Base-by-base conservation (phyloP, 108 stramenopile species). In the Cyclotella choctawhatcheeana region DNA sequence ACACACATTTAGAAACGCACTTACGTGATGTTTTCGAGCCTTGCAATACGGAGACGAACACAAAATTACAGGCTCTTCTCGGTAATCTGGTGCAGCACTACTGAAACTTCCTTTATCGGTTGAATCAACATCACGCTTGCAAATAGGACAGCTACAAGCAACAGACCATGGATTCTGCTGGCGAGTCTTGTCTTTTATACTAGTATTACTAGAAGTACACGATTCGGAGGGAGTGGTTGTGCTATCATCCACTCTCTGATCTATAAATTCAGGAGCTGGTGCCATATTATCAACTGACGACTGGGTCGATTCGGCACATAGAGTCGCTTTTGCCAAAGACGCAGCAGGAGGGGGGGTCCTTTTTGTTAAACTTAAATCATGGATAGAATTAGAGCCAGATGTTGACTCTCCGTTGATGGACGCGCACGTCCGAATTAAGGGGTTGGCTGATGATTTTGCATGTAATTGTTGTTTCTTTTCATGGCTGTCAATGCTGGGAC, bases 11-110 rank as follows among this genome's bases (percentile, higher is more conserved):
- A 18, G n/a, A n/a, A n/a, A n/a, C n/a, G 18, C 18, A 76, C 67
- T 76, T 22, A 69, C 75, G 64, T 77, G 76, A 64, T 56, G 69
- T 48, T 52, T 40, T 14, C 62, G 62, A 55, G 67, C 29, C 22
- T 48, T 30, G 43, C 68, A 77, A 8, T 45, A 29, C 17, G 30
- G 58, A 25, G 45, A 48, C 2, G 76, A 33, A 33, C 76, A 77
- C 2, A 32, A 52, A 33, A 77, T 60, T 34, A 43, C 34, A 2
- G 50, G 27, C 24, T 63, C n/a, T 2, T 12, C 18, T 24, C 16
- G 14, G 31, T 48, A 7, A n/a, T 31, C 31, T 31, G 54, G 56
- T n/a, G 22, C 51, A 6, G 2, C 31, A 24, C 4, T 30, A 27
- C 54, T 27, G 29, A 13, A 6, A 40, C 37, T 56, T 56, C 7